Conservation (phyloP, 352 stramenopile genomes). For the Phytophthora pinifolia region DNA sequence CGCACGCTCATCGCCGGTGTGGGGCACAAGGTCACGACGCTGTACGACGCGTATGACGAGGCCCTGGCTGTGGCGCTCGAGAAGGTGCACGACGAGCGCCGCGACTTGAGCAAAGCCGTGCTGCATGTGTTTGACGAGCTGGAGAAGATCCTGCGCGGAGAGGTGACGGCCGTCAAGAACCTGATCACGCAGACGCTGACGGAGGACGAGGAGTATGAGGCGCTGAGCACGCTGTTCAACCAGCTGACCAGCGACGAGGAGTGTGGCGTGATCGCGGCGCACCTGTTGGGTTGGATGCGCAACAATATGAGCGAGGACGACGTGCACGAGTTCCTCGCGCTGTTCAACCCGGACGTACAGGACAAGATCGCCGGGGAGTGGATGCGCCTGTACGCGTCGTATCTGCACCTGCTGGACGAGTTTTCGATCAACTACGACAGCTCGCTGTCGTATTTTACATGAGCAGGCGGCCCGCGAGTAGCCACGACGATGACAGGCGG, state of each 20-base stretch:
- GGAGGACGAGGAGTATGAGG: conserved; percentile 56
- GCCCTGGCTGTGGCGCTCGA: conserved; percentile 43
- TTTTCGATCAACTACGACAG: conserved; percentile 66
- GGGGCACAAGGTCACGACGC: conserved; percentile 59
- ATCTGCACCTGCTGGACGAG: conserved; percentile 63
- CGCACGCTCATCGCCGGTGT: conserved; percentile 54
- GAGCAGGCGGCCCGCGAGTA: conserved; percentile 7
- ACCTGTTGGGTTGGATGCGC: conserved; percentile 74
- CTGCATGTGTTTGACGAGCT: conserved; percentile 50
- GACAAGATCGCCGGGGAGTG: conserved; percentile 62
- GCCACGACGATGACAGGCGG: conserved; percentile 8
- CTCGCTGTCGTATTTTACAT: conserved; percentile 69
- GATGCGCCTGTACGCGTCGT: conserved; percentile 69
- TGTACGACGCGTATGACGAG: conserved; percentile 65
- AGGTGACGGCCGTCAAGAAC: conserved; percentile 51
- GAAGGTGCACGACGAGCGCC: conserved; percentile 51
- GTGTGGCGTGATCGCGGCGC: conserved; percentile 50
- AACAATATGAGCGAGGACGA: conserved; percentile 49
- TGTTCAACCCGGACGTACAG: conserved; percentile 56
- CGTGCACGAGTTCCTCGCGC: conserved; percentile 47
- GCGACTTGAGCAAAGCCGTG: conserved; percentile 46
- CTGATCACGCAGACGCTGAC: conserved; percentile 54
- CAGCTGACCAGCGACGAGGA: conserved; percentile 54
- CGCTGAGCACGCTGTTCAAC: conserved; percentile 64
- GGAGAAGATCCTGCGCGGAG: conserved; percentile 54